phyloP scores from a whole-genome alignment of 768 basidiomycete genomes.

The Kwoniella botswanensis region DNA sequence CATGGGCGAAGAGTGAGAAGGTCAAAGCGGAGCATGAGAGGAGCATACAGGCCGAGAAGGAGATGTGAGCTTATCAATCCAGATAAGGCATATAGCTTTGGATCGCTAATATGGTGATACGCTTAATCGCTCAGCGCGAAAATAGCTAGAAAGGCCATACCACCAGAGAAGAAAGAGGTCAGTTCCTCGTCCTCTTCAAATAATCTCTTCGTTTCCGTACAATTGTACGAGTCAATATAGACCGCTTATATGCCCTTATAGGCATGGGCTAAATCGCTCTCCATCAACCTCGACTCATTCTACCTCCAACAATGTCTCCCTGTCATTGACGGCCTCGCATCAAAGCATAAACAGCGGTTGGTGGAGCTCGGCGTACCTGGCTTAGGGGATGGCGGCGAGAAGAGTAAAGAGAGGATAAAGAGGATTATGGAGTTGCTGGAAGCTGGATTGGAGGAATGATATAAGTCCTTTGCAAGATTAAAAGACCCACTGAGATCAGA shows the following conservation, averaged over 20 bases:
- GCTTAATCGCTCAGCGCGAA: conserved; percentile 26
- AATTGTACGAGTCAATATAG: too few relatives aligned
- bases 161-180: conserved; percentile 39
- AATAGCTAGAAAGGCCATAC: conserved; percentile 35
- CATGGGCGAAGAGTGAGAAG: conserved; percentile 50
- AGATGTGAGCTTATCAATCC: conserved; percentile 39
- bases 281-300: conserved; percentile 24
- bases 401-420: conserved; percentile 31
- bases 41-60: conserved; percentile 38
- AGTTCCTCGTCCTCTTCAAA: conserved; percentile 5
- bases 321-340: conserved; percentile 38
- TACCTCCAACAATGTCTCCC: conserved; percentile 38
- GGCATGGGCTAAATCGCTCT: conserved; percentile 36
- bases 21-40: conserved; percentile 49
- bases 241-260: background rate
- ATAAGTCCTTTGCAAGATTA: background rate
- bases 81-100: background rate
- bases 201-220: background rate
- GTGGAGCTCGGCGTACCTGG: conserved; percentile 48
- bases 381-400: conserved; percentile 29
- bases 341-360: conserved; percentile 34
- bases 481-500: background rate
- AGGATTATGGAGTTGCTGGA: conserved; percentile 50
- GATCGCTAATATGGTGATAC: background rate
- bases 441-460: conserved; percentile 41